phyloP scores from a whole-genome alignment of 1,284 basidiomycete genomes.

The Apiotrichum montevideense region DNA sequence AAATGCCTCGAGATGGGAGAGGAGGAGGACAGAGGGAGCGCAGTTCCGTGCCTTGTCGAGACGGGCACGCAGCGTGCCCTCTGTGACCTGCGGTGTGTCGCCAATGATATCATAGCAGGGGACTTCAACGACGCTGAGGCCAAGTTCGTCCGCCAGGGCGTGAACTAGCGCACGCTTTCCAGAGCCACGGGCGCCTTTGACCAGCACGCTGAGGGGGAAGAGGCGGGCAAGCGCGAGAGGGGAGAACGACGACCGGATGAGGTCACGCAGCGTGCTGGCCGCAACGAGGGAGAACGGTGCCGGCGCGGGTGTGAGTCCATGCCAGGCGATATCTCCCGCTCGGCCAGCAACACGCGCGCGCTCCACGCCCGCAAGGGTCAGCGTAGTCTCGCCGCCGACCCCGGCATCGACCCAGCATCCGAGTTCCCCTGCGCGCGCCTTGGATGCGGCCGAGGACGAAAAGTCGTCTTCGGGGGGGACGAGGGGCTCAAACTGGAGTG shows the following conservation, averaged over 20 bases:
- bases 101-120: constrained; percentile 77
- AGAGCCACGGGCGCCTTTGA: constrained; percentile 51
- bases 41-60: constrained; percentile 75
- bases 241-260: constrained; percentile 26
- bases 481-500: constrained; percentile 60
- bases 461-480: constrained; percentile 45
- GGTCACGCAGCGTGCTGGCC: constrained; percentile 26
- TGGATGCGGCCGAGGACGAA: constrained; percentile 45
- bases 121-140: constrained; percentile 72
- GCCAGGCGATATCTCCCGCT: constrained; percentile 27
- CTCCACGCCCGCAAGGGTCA: constrained; percentile 51
- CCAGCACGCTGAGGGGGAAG: constrained; percentile 44
- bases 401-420: constrained; percentile 79
- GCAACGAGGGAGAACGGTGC: constrained; percentile 22
- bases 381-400: constrained; percentile 56
- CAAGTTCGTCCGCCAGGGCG: constrained; percentile 29
- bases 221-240: constrained; percentile 18
- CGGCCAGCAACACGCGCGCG: constrained; percentile 21
- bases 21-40: constrained; percentile 76
- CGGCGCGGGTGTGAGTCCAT: constrained; percentile 16
- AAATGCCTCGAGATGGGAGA: constrained; percentile 80
- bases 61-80: constrained; percentile 65
- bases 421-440: constrained; percentile 56
- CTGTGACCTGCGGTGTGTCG: constrained; percentile 73
- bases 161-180: constrained; percentile 50